Base-by-base conservation (phyloP, 1,284 basidiomycete species). In the Trichosporon sp. region DNA sequence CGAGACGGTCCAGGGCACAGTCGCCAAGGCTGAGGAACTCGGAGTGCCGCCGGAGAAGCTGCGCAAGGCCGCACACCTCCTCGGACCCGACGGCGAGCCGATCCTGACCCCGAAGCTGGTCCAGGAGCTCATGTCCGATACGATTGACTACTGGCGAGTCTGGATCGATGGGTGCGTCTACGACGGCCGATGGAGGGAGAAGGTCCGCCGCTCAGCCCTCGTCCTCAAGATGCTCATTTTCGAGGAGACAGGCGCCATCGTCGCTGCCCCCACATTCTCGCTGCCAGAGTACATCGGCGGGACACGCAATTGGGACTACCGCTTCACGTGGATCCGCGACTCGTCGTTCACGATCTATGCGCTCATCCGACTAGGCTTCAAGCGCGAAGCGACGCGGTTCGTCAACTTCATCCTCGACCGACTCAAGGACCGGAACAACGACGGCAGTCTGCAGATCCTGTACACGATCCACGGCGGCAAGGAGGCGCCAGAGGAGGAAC, bases 301-400 rank as follows among this genome's bases (percentile, higher is more conserved):
- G 1, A 87, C 86, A 0, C 82, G 92, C 58, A 94, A 95, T 74
- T 95, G 92, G 90, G 78, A 81, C 67, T 78, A 78, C 62, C 74
- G 77, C 4, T 81, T 76, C 70, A 78, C 78, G 11, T 83, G 82
- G 82, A 91, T 95, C 71, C 87, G 94, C 29, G 94, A 96, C 75
- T 88, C 92, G 0, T 90, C 89, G 0, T 95, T 95, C 82, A 92
- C 91, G 0, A 85, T 96, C 3, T 96, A 95, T 73, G 93, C 93
- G 0, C 84, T 96, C 27, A 88, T 96, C 68, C 85, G 94, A 32
- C 85, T 96, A 1, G 93, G 93, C 0, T 95, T 93, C 79, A 95
- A 91, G 0, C 85, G 90, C 23, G 93, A 96, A 79, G 78, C 70
- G 63, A 73, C 67, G 46, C 64, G 88, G 1, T 96, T 89, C 78